Evolutionary conservation across 2,329 filamentous ascomycete species (phyloP).

Genomic region (Aspergillus phoenicis): DNA sequence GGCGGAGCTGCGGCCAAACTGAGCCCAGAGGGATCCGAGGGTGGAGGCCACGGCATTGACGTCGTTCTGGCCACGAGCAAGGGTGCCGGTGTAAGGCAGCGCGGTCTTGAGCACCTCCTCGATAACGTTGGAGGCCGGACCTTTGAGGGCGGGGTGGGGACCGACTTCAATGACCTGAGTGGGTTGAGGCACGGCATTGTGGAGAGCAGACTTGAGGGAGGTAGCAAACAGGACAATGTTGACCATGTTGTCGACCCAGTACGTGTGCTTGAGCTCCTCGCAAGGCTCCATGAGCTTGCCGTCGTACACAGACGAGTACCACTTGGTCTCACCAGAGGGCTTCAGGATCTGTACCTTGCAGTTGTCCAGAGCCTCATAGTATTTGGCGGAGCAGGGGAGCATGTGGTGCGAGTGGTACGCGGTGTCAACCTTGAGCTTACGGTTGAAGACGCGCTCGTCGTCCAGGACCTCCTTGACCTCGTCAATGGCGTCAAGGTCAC

Average conservation of each 20-base stretch:
- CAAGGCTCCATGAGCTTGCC: background rate
- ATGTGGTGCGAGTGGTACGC: slow-evolving; percentile 51
- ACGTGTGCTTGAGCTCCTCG: background rate
- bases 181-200: background rate
- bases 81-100: background rate
- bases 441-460: slow-evolving; percentile 7
- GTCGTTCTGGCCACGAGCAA: slow-evolving; percentile 1
- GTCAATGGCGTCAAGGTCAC: slow-evolving; percentile 9
- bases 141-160: slow-evolving; percentile 8
- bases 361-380: background rate
- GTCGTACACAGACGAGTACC: background rate
- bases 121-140: background rate
- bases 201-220: slow-evolving; percentile 1
- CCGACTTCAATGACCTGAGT: slow-evolving; percentile 1
- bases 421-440: slow-evolving; percentile 33
- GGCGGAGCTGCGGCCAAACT: background rate
- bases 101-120: background rate
- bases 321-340: background rate
- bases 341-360: too few species aligned
- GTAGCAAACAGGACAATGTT: slow-evolving; percentile 5
- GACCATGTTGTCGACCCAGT: slow-evolving; percentile 14
- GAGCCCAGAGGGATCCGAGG: background rate
- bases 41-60: background rate
- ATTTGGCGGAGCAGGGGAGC: slow-evolving; percentile 23
- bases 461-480: slow-evolving; percentile 6